Evolutionary conservation across 768 basidiomycete genomes (phyloP).

Genomic region (Mrakia gelida): DNA sequence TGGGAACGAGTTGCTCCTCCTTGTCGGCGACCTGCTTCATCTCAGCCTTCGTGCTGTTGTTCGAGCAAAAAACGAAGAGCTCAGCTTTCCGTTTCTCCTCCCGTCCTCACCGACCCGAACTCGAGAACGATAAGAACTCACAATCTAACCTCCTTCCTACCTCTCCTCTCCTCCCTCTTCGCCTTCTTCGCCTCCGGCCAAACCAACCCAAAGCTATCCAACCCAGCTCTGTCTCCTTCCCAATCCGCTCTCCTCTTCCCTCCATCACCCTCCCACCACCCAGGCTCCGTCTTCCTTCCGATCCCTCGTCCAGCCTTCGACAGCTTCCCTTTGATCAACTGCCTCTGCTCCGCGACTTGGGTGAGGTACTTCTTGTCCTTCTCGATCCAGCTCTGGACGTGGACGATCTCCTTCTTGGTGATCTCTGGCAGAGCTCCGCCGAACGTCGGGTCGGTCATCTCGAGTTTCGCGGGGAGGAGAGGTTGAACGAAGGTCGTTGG

Average conservation of each 20-base stretch:
- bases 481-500: background rate
- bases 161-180: constrained; percentile 49
- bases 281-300: constrained; percentile 49
- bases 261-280: constrained; percentile 65
- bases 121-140: constrained; percentile 49
- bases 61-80: constrained; percentile 4
- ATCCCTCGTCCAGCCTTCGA: constrained; percentile 47
- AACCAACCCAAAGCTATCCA: constrained; percentile 52
- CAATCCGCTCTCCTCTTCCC: constrained; percentile 46
- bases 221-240: constrained; percentile 38
- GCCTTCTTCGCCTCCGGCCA: constrained; percentile 51
- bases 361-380: constrained; percentile 52
- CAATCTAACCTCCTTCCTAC: constrained; percentile 63
- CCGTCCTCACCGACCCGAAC: constrained; percentile 29
- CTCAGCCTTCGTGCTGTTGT: constrained; percentile 41
- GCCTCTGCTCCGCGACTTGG: constrained; percentile 33
- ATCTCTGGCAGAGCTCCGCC: constrained; percentile 51
- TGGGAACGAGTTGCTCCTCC: constrained; percentile 78
- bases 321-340: constrained; percentile 31
- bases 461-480: constrained; percentile 24
- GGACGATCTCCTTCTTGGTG: constrained; percentile 51
- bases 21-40: constrained; percentile 43
- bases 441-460: constrained; percentile 49
- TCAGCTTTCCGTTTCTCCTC: background rate
- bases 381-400: constrained; percentile 62